phyloP scores from a whole-genome alignment of 495 filamentous ascomycete genomes.

The Tuber calosporum region DNA sequence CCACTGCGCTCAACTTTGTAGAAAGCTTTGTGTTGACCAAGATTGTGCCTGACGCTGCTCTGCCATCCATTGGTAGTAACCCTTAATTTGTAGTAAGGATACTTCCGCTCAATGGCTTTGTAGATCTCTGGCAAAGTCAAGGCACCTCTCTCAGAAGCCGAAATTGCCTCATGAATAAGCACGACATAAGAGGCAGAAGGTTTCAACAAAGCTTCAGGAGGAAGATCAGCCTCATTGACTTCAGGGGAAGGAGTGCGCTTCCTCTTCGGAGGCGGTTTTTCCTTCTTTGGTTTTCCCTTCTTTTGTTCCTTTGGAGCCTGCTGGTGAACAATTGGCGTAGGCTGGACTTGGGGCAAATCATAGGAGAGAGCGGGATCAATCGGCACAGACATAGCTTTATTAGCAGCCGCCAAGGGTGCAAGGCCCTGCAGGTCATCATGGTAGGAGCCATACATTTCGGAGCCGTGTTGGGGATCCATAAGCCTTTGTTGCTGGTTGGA shows the following conservation, averaged over 20 bases:
- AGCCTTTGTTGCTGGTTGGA: background rate
- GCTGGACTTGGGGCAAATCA: background rate
- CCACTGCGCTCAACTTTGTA: conserved; percentile 70
- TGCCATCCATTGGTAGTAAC: conserved; percentile 85
- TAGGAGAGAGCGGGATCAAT: background rate
- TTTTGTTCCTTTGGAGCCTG: conserved; percentile 44
- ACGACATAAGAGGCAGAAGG: conserved; percentile 81
- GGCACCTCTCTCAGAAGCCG: conserved; percentile 58
- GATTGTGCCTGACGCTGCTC: conserved; percentile 91
- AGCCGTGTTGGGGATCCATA: background rate
- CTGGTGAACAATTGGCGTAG: background rate
- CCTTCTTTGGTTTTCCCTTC: conserved; percentile 55
- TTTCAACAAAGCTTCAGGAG: conserved; percentile 75
- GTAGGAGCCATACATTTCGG: background rate
- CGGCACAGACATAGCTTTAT: background rate
- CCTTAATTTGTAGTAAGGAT: conserved; percentile 82
- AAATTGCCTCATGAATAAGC: conserved; percentile 82
- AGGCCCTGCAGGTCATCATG: background rate
- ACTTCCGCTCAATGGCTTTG: conserved; percentile 73
- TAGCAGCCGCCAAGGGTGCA: background rate
- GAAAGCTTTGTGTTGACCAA: conserved; percentile 82
- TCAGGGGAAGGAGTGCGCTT: conserved; percentile 64
- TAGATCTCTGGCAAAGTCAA: conserved; percentile 93
- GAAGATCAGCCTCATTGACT: conserved; percentile 68
- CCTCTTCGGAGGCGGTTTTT: conserved; percentile 50